Evolutionary conservation across 805 yeast genomes (phyloP).

Genomic region (Grigorovia humatica): DNA sequence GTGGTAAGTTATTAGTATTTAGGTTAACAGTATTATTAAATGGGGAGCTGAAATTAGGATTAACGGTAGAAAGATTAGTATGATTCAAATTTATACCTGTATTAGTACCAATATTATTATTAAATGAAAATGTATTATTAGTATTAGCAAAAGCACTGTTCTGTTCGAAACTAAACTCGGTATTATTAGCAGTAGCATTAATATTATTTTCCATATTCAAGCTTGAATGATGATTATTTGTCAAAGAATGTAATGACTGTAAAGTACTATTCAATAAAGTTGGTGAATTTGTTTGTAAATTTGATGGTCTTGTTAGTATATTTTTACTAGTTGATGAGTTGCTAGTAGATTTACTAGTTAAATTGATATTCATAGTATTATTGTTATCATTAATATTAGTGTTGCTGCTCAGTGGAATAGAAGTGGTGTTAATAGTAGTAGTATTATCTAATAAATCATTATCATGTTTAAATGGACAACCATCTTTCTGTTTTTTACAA

Average conservation of each 20-base stretch:
- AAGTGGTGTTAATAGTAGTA: not conserved
- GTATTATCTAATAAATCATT: conserved; percentile 13
- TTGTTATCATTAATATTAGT: not conserved
- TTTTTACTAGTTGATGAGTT: not conserved
- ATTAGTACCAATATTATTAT: not conserved
- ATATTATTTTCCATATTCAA: not conserved
- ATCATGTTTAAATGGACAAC: conserved; percentile 73
- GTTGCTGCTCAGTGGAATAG: not conserved
- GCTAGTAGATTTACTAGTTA: not conserved
- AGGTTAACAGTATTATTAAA: not conserved
- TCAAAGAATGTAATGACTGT: not conserved
- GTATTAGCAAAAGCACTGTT: not conserved
- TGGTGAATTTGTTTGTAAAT: not conserved
- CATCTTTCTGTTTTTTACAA: conserved; percentile 80
- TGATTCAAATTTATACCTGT: not conserved
- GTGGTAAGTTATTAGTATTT: not conserved
- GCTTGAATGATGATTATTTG: not conserved
- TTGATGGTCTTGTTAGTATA: not conserved
- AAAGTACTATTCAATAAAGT: not conserved
- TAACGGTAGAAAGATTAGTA: not conserved
- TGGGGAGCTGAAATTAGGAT: not conserved
- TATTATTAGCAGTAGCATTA: not conserved
- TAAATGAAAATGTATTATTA: not conserved
- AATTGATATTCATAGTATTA: no score
- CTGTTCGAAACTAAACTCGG: not conserved